phyloP scores from a whole-genome alignment of 2,329 filamentous ascomycete species.

The Trichoderma endophyticum region DNA sequence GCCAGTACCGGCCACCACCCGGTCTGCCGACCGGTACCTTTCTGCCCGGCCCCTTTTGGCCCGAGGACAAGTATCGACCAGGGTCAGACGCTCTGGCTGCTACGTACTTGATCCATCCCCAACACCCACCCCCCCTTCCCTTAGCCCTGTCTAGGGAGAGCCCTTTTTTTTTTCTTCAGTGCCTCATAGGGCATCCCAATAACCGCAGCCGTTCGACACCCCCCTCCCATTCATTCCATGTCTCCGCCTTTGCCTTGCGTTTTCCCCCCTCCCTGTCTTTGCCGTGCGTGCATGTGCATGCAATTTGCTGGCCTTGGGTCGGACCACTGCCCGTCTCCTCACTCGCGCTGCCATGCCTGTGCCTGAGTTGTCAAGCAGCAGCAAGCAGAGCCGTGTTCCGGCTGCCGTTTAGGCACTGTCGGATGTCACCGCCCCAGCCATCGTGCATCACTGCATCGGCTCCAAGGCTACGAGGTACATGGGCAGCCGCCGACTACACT shows the following conservation, averaged over 20 bases:
- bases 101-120: conserved; percentile 8
- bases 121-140: neutral
- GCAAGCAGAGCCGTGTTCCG: conserved; percentile 3
- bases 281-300: conserved; percentile 17
- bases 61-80: neutral
- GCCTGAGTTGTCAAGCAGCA: neutral
- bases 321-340: neutral
- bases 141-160: conserved; percentile 23
- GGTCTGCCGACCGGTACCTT: neutral
- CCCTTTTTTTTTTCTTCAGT: conserved; percentile 20
- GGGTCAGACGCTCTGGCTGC: neutral
- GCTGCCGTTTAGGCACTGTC: conserved; percentile 12
- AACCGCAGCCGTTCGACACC: conserved; percentile 3
- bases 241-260: conserved; percentile 15
- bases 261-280: conserved; percentile 12
- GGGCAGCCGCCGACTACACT: neutral
- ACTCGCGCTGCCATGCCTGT: neutral
- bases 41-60: conserved; percentile 2
- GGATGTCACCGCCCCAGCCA: conserved; percentile 9
- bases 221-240: conserved; percentile 12
- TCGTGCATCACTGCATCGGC: neutral
- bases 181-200: neutral
- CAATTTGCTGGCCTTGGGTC: conserved; percentile 15
- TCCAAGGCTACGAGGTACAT: neutral
- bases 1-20: neutral